A percentile compares a stretch with the other conserved stretches of the same genome.
These are phyloP conservation scores for Perkinsus olseni DNA, from an alignment of 169 alveolate genomes.

Conservation along the genomic window DNA sequence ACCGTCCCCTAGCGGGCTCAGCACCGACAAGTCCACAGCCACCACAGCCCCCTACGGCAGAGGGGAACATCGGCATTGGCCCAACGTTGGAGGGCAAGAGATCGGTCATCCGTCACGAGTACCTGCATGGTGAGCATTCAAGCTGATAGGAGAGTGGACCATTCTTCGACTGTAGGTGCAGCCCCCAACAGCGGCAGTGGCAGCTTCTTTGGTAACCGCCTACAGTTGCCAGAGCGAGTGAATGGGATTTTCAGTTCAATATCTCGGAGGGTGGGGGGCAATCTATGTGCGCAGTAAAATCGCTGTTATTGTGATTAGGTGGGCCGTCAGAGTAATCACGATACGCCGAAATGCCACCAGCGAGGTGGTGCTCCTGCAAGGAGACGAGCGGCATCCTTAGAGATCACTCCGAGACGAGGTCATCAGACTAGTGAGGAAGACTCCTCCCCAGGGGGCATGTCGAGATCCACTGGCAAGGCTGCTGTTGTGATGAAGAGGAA, in stretches of 20 bases:
- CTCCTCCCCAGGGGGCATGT: neutral
- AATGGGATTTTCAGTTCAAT: neutral
- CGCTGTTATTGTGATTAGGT: neutral
- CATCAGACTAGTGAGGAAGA: neutral
- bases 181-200: neutral
- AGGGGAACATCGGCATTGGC: too few relatives aligned
- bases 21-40: neutral
- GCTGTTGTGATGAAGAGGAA: neutral
- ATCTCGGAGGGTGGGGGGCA: neutral
- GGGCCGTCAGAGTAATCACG: neutral
- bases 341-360: neutral
- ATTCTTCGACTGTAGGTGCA: neutral
- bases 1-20: neutral
- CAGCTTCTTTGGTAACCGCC: neutral
- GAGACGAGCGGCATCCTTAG: neutral
- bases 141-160: too few relatives aligned
- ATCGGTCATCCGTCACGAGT: too few relatives aligned
- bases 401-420: neutral
- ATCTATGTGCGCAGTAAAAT: neutral
- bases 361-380: neutral
- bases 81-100: too few relatives aligned
- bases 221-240: neutral
- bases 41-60: too few relatives aligned
- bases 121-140: too few relatives aligned
- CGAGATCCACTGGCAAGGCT: neutral